Conservation (phyloP, 2,329 filamentous ascomycete species). For the Cladobotryum mycophilum region DNA sequence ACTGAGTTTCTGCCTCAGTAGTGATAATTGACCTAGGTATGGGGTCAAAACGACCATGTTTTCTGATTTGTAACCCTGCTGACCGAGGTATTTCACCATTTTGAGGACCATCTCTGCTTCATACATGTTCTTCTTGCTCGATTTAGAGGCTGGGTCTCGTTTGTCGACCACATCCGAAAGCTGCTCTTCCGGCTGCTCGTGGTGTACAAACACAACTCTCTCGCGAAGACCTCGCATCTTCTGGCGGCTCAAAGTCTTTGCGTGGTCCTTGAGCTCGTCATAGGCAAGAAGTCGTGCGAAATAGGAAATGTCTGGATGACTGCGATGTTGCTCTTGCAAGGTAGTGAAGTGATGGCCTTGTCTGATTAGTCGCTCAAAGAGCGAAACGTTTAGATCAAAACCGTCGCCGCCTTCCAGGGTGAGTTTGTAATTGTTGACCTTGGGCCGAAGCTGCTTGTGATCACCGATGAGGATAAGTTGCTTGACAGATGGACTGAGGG, state of each 20-base stretch:
- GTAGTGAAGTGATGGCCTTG: conserved; percentile 48
- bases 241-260: conserved; percentile 40
- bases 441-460: conserved; percentile 65
- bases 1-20: conserved; percentile 48
- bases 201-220: conserved; percentile 61
- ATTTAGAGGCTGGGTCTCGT: conserved; percentile 41
- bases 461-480: conserved; percentile 68
- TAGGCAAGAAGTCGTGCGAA: conserved; percentile 56
- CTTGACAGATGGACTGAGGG: conserved; percentile 48
- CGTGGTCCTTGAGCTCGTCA: conserved; percentile 51
- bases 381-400: conserved; percentile 59
- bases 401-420: conserved; percentile 58
- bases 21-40: conserved; percentile 61
- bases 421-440: conserved; percentile 54
- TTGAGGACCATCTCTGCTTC: conserved; percentile 62
- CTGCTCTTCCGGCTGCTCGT: conserved; percentile 47
- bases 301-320: conserved; percentile 60
- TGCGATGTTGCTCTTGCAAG: conserved; percentile 59
- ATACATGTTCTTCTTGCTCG: conserved; percentile 54
- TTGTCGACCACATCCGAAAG: conserved; percentile 38
- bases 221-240: conserved; percentile 50
- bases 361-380: conserved; percentile 62
- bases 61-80: conserved; percentile 63
- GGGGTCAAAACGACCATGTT: conserved; percentile 65
- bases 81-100: conserved; percentile 59